phyloP scores from a whole-genome alignment of 169 alveolate species.

The Eimeria acervulina region DNA sequence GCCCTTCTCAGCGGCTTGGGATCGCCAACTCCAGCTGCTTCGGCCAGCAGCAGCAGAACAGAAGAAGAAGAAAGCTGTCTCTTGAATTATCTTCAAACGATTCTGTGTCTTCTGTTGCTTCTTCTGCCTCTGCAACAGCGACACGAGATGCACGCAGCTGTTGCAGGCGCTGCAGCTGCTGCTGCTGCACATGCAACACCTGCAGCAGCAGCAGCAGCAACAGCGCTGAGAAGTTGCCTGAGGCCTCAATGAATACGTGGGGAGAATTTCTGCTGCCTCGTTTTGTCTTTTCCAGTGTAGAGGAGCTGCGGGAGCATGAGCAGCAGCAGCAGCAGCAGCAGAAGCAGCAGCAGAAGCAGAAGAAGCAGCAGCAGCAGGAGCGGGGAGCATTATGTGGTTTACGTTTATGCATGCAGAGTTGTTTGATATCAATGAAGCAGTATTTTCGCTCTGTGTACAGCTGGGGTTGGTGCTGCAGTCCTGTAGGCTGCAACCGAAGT shows the following conservation, averaged over 20 bases:
- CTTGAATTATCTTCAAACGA: too few species aligned
- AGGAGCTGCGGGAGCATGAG: constrained; percentile 1
- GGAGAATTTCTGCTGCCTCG: too few species aligned
- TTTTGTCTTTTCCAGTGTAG: not conserved
- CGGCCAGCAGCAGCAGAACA: too few species aligned
- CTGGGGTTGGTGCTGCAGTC: constrained; percentile 33
- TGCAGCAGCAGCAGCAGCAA: not conserved
- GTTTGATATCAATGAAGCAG: not conserved
- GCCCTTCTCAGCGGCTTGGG: too few species aligned
- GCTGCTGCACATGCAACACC: too few species aligned
- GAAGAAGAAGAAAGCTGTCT: too few species aligned
- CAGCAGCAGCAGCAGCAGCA: constrained; percentile 6
- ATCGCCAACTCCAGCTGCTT: too few species aligned
- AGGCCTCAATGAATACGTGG: not conserved
- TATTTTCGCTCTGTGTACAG: not conserved
- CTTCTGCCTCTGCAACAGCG: not conserved
- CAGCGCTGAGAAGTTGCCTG: not conserved
- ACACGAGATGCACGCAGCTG: not conserved
- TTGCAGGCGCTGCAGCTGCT: not conserved
- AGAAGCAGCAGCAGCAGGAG: too few species aligned
- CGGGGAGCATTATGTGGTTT: too few species aligned
- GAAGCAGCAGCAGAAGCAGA: too few species aligned
- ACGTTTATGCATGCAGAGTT: too few species aligned
- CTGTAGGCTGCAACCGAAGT: not conserved
- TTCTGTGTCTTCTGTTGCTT: not conserved